Conservation (phyloP, 805 yeast species). For the Wickerhamiella parazyma region DNA sequence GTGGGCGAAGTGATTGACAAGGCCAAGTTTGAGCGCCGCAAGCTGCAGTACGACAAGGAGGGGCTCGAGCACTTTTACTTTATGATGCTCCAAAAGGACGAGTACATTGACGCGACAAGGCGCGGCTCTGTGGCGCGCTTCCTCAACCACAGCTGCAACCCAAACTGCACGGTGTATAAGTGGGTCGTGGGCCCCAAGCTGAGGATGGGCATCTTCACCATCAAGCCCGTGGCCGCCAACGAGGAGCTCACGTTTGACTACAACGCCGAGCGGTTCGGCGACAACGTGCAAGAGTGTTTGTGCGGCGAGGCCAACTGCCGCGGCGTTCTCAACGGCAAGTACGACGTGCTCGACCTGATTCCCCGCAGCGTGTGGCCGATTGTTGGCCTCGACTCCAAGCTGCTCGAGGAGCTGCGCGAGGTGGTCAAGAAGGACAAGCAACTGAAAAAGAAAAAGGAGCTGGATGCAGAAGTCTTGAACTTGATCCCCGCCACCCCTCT, state of each 20-base stretch:
- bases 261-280: constrained; percentile 93
- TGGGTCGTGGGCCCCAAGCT: constrained; percentile 91
- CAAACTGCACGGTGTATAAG: constrained; percentile 89
- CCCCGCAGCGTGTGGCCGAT: constrained; percentile 82
- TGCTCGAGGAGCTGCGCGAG: constrained; percentile 38
- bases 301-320: constrained; percentile 89
- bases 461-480: constrained; percentile 30
- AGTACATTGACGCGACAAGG: constrained; percentile 87
- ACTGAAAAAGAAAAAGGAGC: constrained; percentile 38
- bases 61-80: constrained; percentile 76
- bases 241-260: constrained; percentile 90
- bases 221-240: constrained; percentile 52
- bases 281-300: constrained; percentile 83
- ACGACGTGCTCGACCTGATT: constrained; percentile 85
- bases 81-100: constrained; percentile 89
- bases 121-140: constrained; percentile 84
- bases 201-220: constrained; percentile 90
- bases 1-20: constrained; percentile 90
- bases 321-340: constrained; percentile 91
- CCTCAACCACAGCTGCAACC: constrained; percentile 89
- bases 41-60: constrained; percentile 46
- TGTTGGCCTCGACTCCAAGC: constrained; percentile 54
- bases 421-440: constrained; percentile 11
- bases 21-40: constrained; percentile 54
- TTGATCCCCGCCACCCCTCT: constrained; percentile 42